phyloP scores from a whole-genome alignment of 2,329 filamentous ascomycete species.

The Neonectria faginata region DNA sequence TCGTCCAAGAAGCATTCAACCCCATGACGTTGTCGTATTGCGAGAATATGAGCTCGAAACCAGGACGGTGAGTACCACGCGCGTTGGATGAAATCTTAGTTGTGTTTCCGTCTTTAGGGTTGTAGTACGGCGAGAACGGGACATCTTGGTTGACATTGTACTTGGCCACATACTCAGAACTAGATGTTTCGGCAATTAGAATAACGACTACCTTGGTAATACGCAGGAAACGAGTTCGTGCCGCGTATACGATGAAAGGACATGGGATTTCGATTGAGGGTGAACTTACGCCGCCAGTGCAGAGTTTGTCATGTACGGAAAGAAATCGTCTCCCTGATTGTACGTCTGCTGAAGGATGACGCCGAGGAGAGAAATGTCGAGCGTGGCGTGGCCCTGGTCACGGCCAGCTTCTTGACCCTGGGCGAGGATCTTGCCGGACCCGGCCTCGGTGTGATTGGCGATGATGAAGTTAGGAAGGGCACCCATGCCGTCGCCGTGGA shows the following conservation, averaged over 20 bases:
- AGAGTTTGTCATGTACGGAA: conserved; percentile 31
- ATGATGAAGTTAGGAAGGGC: conserved; percentile 50
- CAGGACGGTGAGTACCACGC: conserved; percentile 43
- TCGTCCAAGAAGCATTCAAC: conserved; percentile 52
- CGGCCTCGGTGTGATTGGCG: conserved; percentile 45
- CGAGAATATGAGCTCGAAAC: conserved; percentile 53
- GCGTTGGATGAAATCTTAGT: conserved; percentile 42
- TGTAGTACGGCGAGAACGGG: conserved; percentile 54
- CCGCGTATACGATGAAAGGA: no score
- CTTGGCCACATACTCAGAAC: conserved; percentile 52
- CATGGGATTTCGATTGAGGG: background rate
- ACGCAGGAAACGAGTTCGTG: no score
- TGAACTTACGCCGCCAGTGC: background rate
- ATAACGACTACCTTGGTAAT: background rate
- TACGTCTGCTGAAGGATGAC: conserved; percentile 55
- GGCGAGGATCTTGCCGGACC: conserved; percentile 44
- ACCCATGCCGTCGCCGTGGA: conserved; percentile 54
- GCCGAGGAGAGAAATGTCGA: conserved; percentile 55
- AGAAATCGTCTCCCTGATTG: conserved; percentile 57
- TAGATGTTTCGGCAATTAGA: conserved; percentile 21
- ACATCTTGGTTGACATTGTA: conserved; percentile 58
- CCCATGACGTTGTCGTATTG: conserved; percentile 54
- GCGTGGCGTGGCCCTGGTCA: conserved; percentile 58
- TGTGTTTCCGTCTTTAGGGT: conserved; percentile 48
- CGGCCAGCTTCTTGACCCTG: conserved; percentile 35